Evolutionary conservation across 768 basidiomycete species (phyloP).

Genomic region (Bullera alba): DNA sequence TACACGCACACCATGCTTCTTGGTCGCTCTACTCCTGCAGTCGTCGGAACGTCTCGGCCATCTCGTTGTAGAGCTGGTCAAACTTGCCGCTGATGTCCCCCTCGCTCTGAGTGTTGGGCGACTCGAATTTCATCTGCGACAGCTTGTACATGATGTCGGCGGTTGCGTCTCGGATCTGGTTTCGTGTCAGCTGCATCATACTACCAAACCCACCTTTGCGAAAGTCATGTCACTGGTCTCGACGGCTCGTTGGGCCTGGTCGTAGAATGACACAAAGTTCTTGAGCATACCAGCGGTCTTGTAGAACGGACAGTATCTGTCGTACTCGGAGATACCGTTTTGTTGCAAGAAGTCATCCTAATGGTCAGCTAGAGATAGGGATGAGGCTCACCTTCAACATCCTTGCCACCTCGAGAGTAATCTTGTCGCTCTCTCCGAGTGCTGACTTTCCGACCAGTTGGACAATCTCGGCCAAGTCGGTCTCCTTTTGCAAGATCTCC

Average conservation of each 20-base stretch:
- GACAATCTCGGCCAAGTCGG: constrained; percentile 96
- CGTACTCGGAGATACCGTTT: constrained; percentile 97
- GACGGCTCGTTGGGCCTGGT: constrained; percentile 78
- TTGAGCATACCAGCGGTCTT: constrained; percentile 94
- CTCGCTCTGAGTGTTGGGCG: constrained; percentile 78
- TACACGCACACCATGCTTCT: neutral
- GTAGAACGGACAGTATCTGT: constrained; percentile 97
- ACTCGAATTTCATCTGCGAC: constrained; percentile 99
- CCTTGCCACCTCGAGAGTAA: constrained; percentile 90
- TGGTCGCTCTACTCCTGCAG: constrained; percentile 37
- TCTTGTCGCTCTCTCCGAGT: constrained; percentile 93
- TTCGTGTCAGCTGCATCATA: neutral
- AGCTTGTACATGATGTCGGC: constrained; percentile 89
- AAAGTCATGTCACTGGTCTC: constrained; percentile 60
- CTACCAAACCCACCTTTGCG: constrained; percentile 35
- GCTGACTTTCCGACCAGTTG: constrained; percentile 99
- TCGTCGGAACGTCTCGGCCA: constrained; percentile 71
- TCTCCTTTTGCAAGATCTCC: constrained; percentile 97
- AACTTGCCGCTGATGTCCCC: constrained; percentile 73
- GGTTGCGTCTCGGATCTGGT: constrained; percentile 74
- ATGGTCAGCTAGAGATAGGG: constrained; percentile 58
- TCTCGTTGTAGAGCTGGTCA: constrained; percentile 73
- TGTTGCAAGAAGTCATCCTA: constrained; percentile 58
- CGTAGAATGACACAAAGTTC: constrained; percentile 91
- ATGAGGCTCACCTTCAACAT: constrained; percentile 69